Conservation (phyloP, 768 basidiomycete genomes). For the Pholiota conissans region DNA sequence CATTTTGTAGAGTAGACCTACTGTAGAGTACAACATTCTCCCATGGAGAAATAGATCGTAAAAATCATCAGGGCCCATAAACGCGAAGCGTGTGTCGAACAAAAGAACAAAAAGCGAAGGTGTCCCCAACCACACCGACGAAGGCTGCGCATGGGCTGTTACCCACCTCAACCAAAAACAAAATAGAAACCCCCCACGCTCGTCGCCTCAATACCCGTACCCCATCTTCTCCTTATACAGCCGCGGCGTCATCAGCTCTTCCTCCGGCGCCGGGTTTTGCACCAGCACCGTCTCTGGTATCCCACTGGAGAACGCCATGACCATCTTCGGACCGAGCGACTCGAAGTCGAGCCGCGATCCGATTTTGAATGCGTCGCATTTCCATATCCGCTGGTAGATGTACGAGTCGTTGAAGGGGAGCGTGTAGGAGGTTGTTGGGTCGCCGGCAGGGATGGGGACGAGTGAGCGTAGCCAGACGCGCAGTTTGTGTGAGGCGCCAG, state of each 20-base stretch:
- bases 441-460: constrained; percentile 28
- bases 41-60: neutral
- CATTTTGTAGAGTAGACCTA: neutral
- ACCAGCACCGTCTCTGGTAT: constrained; percentile 37
- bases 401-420: constrained; percentile 48
- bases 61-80: too few relatives aligned
- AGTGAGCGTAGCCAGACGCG: constrained; percentile 64
- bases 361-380: constrained; percentile 60
- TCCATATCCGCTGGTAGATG: constrained; percentile 67
- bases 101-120: too few relatives aligned
- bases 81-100: too few relatives aligned
- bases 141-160: too few relatives aligned
- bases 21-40: neutral
- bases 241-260: constrained; percentile 15
- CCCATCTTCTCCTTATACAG: constrained; percentile 19
- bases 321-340: constrained; percentile 44
- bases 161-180: too few relatives aligned
- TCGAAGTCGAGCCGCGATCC: constrained; percentile 58
- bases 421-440: constrained; percentile 29
- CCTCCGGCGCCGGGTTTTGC: constrained; percentile 16
- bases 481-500: constrained; percentile 59
- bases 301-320: constrained; percentile 47
- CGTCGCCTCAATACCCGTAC: constrained; percentile 19
- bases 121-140: too few relatives aligned
- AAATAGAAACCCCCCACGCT: too few relatives aligned